Evolutionary conservation across 208 protist species (phyloP), one percentile per base, ranked within the genome.

Genomic region (Crithidia fasciculata): DNA sequence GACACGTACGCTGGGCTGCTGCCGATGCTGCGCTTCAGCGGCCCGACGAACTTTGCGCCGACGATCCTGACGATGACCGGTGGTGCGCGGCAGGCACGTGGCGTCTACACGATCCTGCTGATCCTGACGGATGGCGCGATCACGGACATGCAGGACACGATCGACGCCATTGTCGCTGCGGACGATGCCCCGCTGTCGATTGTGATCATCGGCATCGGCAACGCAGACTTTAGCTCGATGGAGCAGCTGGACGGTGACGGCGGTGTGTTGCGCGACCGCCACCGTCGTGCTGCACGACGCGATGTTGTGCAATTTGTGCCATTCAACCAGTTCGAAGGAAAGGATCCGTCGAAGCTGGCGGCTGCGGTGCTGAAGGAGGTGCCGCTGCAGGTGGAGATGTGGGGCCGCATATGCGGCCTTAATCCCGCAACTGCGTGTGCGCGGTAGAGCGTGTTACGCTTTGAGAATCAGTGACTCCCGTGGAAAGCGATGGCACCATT

Each of bases 111-210:
- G 8, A 93, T 98, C 16, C 65, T 97, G 8, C 50, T 98, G 44
- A 96, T 98, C 60, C 64, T 98, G 39, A 98, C 95, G 3, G 95
- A 98, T 67, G 95, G 95, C 45, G 87, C 84, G 12, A 97, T 96
- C 75, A 86, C 74, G 0, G 94, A 97, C 71, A 88, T 95, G 78
- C 69, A 90, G 40, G 75, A 83, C 40, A 95, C 90, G 13, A 87
- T 96, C 49, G 81, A 91, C 61, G 82, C 82, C 0, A 95, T 97
- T 54, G 81, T 97, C 13, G 74, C 49, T 9, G 84, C 90, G n/a
- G 90, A 90, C 18, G 60, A 82, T 15, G 78, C 88, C 19, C 95
- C 94, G 47, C 41, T 98, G n/a, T 91, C 85, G 7, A 95, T 98
- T 64, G 70, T 98, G 56, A 98, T 98, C 76, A 84, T 98, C 49